These are phyloP conservation scores for Daldinia decipiens DNA, from an alignment of 495 filamentous ascomycete genomes.

Conservation along the genomic window DNA sequence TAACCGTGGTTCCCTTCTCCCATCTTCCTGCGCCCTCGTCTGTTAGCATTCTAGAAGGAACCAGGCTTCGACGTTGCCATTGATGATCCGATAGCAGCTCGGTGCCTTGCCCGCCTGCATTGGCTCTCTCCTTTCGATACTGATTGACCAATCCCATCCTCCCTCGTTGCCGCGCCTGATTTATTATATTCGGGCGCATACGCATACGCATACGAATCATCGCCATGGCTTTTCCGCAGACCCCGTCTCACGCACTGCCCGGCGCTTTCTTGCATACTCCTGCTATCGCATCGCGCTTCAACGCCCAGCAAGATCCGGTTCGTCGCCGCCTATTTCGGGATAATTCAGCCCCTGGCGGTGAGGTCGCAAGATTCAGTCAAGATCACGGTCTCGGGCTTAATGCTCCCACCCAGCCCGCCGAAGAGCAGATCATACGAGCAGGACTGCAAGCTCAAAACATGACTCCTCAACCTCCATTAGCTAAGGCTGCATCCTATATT, in stretches of 20 bases:
- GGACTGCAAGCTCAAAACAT: conserved; percentile 46
- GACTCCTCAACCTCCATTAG: conserved; percentile 67
- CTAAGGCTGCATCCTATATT: conserved; percentile 84
- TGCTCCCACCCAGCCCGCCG: conserved; percentile 42
- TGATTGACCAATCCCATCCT: conserved; percentile 14
- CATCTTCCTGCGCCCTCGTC: conserved; percentile 11
- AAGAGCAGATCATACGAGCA: conserved; percentile 26
- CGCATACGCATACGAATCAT: conserved; percentile 1
- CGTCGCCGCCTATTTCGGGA: conserved; percentile 55
- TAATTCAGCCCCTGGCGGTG: conserved; percentile 15
- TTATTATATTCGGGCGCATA: conserved; percentile 25
- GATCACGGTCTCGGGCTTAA: conserved; percentile 47
- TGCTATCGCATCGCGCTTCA: conserved; percentile 57
- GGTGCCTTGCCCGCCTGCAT: conserved; percentile 55
- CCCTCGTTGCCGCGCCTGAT: conserved; percentile 21
- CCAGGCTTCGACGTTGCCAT: conserved; percentile 31
- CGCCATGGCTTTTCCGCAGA: conserved; percentile 70
- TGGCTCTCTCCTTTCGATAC: conserved; percentile 43
- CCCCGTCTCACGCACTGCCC: conserved; percentile 72
- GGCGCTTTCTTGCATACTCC: conserved; percentile 81
- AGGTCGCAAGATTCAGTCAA: conserved; percentile 39
- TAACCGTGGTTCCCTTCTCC: conserved; percentile 12
- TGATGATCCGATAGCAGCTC: conserved; percentile 45
- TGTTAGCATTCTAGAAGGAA: conserved; percentile 17
- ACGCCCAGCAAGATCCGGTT: conserved; percentile 49